A percentile compares a stretch with the other conserved stretches of the same genome.
phyloP scores from a whole-genome alignment of 768 basidiomycete species.

The Mycena galopus region DNA sequence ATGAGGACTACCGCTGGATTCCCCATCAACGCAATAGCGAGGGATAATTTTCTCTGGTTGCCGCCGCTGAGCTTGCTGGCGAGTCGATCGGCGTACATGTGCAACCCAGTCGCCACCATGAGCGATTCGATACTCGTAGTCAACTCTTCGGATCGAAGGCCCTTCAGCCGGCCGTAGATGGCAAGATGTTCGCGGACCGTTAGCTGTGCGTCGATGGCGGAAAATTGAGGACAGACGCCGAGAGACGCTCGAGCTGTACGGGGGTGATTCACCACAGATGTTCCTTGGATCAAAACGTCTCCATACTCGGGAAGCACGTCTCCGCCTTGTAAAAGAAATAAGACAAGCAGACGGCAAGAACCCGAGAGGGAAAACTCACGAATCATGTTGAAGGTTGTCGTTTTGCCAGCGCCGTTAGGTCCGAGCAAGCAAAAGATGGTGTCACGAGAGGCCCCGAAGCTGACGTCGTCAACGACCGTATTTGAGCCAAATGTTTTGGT shows the following conservation, averaged over 20 bases:
- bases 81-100: conserved; percentile 74
- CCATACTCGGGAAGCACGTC: conserved; percentile 77
- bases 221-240: conserved; percentile 89
- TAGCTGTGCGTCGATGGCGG: conserved; percentile 82
- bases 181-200: conserved; percentile 83
- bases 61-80: conserved; percentile 85
- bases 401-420: conserved; percentile 89
- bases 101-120: conserved; percentile 69
- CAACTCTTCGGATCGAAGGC: conserved; percentile 66
- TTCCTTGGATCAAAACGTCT: conserved; percentile 75
- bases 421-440: conserved; percentile 81
- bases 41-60: conserved; percentile 82
- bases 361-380: conserved; percentile 57
- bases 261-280: conserved; percentile 75
- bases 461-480: conserved; percentile 80
- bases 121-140: conserved; percentile 67
- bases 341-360: not conserved
- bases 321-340: conserved; percentile 62
- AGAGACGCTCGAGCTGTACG: conserved; percentile 74
- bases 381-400: conserved; percentile 85
- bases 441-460: conserved; percentile 72
- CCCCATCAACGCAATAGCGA: conserved; percentile 84
- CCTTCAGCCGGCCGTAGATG: conserved; percentile 82
- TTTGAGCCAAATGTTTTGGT: conserved; percentile 70
- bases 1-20: conserved; percentile 85